phyloP scores from a whole-genome alignment of 305 asterid genomes.

The Caryopteris hybrid region DNA sequence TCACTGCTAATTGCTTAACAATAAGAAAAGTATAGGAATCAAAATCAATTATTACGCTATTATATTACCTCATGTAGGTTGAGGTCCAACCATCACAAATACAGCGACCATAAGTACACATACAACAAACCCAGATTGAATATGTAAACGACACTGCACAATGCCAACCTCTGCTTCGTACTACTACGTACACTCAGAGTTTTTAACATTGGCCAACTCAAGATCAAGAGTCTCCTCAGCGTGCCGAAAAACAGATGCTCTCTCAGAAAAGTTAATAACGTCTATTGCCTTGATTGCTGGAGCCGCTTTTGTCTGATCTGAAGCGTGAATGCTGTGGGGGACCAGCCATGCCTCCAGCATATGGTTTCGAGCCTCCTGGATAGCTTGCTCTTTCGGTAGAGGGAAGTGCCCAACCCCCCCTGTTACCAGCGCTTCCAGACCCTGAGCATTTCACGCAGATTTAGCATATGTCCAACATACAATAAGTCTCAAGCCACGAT shows the following conservation, averaged over 20 bases:
- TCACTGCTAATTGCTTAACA: neutral
- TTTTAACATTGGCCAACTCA: neutral
- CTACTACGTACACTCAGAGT: neutral
- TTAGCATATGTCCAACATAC: no score
- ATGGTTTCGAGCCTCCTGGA: conserved; percentile 16
- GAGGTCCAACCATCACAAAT: neutral
- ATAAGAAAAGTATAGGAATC: neutral
- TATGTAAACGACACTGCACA: neutral
- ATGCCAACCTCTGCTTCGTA: no score
- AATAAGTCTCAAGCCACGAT: neutral
- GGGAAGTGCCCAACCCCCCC: conserved; percentile 70
- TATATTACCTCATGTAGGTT: neutral
- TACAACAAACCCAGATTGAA: no score
- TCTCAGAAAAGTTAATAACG: conserved; percentile 6
- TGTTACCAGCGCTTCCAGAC: conserved; percentile 33
- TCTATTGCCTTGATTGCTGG: conserved; percentile 22
- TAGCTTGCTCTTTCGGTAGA: conserved; percentile 34
- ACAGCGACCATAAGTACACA: neutral
- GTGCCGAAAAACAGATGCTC: neutral
- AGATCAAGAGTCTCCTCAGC: neutral
- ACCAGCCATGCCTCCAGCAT: conserved; percentile 16
- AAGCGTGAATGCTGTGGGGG: conserved; percentile 17
- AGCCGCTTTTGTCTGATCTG: conserved; percentile 22
- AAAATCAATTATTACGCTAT: neutral
- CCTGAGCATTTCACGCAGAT: conserved; percentile 35